These are phyloP conservation scores for Gossypium longicalyx DNA, from an alignment of 345 rosid genomes.

Conservation along the genomic window DNA sequence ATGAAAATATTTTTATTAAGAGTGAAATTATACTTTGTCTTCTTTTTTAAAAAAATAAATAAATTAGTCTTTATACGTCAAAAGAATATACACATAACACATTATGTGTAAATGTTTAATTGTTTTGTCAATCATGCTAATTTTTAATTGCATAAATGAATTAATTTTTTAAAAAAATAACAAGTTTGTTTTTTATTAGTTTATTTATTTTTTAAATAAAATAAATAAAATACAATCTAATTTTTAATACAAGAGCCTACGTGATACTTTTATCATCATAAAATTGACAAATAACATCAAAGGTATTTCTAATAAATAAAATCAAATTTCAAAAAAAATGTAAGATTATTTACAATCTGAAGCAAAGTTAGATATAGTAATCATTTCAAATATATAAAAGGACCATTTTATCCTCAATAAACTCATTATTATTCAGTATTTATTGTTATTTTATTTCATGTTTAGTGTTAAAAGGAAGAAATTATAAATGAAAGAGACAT, in stretches of 20 bases:
- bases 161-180: too few relatives aligned
- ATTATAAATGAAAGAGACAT: too few relatives aligned
- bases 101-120: accelerated
- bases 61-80: accelerated
- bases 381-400: not conserved
- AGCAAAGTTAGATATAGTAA: not conserved
- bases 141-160: accelerated
- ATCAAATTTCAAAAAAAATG: not conserved
- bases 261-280: not conserved
- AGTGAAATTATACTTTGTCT: accelerated
- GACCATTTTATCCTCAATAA: not conserved
- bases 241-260: accelerated
- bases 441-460: too few relatives aligned
- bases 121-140: accelerated
- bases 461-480: too few relatives aligned
- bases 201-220: too few relatives aligned
- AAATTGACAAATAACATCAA: not conserved
- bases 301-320: not conserved
- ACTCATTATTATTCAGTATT: not conserved
- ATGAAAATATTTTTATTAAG: too few relatives aligned
- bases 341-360: not conserved
- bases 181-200: accelerated
- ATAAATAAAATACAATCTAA: too few relatives aligned
- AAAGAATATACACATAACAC: accelerated
- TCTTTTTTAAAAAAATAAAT: too few relatives aligned